phyloP scores from a whole-genome alignment of 176 grass and related monocot species.

The Microstegium vimineum region DNA sequence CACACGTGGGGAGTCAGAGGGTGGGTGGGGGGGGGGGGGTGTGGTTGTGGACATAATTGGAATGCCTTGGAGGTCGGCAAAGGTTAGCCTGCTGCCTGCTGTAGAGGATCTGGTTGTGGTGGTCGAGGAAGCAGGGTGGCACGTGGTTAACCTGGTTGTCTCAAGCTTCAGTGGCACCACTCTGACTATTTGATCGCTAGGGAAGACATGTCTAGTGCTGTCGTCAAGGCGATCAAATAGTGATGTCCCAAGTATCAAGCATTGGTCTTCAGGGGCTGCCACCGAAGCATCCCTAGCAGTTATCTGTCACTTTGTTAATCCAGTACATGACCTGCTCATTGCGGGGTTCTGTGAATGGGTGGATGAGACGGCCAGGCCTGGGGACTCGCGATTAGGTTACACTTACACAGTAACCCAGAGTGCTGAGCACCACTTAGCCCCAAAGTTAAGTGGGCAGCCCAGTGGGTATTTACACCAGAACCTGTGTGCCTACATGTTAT shows the following conservation, averaged over 20 bases:
- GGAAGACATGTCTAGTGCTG: not conserved
- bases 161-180: not conserved
- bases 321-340: not conserved
- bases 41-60: no score
- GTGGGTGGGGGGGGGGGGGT: no score
- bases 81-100: no score
- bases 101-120: not conserved
- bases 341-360: not conserved
- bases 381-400: not conserved
- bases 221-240: not conserved
- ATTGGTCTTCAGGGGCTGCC: not conserved
- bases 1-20: no score
- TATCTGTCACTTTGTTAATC: not conserved
- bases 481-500: not conserved
- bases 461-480: not conserved
- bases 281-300: not conserved
- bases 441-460: not conserved
- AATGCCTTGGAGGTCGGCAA: not conserved
- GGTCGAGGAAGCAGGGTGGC: not conserved
- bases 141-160: not conserved
- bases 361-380: not conserved
- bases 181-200: not conserved
- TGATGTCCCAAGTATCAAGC: not conserved
- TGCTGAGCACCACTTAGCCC: not conserved
- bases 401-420: not conserved